Base-by-base conservation (phyloP, 345 rosid genomes). In the Eucalyptus camaldulensis region DNA sequence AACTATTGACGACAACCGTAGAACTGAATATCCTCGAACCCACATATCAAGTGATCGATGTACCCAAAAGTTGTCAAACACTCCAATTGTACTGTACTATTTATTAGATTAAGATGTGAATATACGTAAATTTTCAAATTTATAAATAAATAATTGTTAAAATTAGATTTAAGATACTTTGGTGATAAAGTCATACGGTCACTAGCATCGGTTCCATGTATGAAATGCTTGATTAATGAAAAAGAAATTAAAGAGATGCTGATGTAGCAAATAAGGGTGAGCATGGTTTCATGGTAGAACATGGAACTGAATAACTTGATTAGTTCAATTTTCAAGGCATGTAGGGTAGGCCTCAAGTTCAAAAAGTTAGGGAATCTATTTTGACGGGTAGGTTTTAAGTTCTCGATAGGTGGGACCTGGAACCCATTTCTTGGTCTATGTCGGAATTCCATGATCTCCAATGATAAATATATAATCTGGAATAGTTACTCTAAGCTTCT, bases 371-470 rank as follows among this genome's bases (percentile, higher is more conserved):
- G 24, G 10, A 53, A 53, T 8, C 0, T 19, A 10, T 53, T 53
- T 53, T 0, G 25, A 21, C 0, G 1, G 5, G 2, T 53, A 53
- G 2, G 5, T 53, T 53, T 5, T 3, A 53, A 2, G 58, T 53
- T 21, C 10, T 53, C 2, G 10, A 1, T 21, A 53, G 10, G 10
- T 21, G 10, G 10, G 19, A 53, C 10, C 2, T 21, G 1, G 10
- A 53, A 53, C 25, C 25, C 58, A 53, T 53, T 53, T 1, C 25
- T 21, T 4, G 10, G 10, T 53, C 10, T 21, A 53, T 53, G 58
- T 53, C 2, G n/a, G n/a, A n/a, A n/a, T n/a, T n/a, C 10, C 2
- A 53, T 53, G 22, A 53, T 53, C 2, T 53, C 24, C 5, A 6
- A 53, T 53, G 24, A 53, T 53, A 19, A 53, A 19, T 53, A 10